Percentiles rank a stretch among this genome's conserved stretches.
Evolutionary conservation across 345 rosid genomes (phyloP).

Genomic region (Angophora floribunda): DNA sequence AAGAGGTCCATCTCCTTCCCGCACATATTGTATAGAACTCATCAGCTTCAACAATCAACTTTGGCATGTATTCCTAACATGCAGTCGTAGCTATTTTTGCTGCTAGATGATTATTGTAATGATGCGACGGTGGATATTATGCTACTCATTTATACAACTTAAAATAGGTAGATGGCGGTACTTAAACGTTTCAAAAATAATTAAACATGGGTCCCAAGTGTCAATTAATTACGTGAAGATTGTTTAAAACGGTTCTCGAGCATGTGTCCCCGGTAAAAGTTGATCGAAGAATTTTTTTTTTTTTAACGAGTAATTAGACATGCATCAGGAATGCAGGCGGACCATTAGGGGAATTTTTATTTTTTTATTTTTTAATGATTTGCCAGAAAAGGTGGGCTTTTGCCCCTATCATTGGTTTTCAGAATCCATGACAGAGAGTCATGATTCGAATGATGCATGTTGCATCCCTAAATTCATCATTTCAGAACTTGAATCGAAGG

Average conservation of each 20-base stretch:
- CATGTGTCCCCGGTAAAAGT: background rate
- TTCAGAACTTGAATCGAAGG: background rate
- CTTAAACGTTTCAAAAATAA: background rate
- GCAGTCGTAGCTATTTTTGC: background rate
- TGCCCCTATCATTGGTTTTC: background rate
- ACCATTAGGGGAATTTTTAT: background rate
- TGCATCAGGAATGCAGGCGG: background rate
- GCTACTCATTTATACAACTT: background rate
- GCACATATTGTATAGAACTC: background rate
- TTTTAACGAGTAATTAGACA: fast-evolving
- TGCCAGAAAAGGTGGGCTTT: background rate
- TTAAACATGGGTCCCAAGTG: background rate
- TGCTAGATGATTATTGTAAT: too few species aligned
- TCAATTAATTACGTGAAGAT: background rate
- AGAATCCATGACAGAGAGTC: background rate
- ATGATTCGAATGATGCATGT: background rate
- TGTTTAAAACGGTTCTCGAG: background rate
- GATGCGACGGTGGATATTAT: fast-evolving
- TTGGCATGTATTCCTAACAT: background rate
- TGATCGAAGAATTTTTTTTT: background rate
- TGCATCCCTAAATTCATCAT: background rate
- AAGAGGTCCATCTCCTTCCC: background rate
- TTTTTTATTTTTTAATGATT: background rate
- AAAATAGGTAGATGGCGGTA: background rate
- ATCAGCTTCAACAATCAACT: background rate